Percentiles rank a stretch among this genome's conserved stretches.
These are phyloP conservation scores for Psilocybe cyanescens DNA, from an alignment of 768 basidiomycete genomes.

Conservation along the genomic window DNA sequence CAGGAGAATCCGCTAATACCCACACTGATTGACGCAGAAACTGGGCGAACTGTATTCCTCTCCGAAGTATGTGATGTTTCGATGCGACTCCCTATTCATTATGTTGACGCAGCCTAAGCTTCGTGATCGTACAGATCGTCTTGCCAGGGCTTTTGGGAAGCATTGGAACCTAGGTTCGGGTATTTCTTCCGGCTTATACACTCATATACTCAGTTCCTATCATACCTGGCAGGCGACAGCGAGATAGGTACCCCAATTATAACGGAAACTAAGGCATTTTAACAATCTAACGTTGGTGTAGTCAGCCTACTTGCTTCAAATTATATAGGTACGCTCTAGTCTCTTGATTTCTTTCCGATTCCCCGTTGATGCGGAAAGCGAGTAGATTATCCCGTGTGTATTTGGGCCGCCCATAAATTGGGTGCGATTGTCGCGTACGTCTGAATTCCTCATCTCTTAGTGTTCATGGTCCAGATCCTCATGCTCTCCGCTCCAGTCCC, in stretches of 20 bases:
- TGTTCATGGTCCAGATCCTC: too few relatives aligned
- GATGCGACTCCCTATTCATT: too few relatives aligned
- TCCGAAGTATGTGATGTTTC: background rate
- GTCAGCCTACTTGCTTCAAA: background rate
- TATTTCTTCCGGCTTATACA: too few relatives aligned
- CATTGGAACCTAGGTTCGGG: background rate
- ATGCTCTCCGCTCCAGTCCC: background rate
- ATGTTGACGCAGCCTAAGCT: background rate
- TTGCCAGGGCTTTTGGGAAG: background rate
- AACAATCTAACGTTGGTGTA: background rate
- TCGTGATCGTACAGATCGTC: background rate
- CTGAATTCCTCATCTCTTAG: background rate
- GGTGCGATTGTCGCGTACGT: slow-evolving; percentile 3
- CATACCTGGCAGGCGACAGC: background rate
- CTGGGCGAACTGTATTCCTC: background rate
- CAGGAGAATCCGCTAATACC: background rate
- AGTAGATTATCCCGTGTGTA: background rate
- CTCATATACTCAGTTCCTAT: too few relatives aligned
- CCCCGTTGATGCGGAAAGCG: background rate
- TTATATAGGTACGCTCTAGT: background rate
- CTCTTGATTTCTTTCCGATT: background rate
- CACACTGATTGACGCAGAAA: background rate
- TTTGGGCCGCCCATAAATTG: background rate
- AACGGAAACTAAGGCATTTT: too few relatives aligned
- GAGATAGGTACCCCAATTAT: background rate